Percentiles rank a stretch among this genome's conserved stretches.
phyloP scores from a whole-genome alignment of 1,139 yeast species.

The Yamadazyma epiphylla region DNA sequence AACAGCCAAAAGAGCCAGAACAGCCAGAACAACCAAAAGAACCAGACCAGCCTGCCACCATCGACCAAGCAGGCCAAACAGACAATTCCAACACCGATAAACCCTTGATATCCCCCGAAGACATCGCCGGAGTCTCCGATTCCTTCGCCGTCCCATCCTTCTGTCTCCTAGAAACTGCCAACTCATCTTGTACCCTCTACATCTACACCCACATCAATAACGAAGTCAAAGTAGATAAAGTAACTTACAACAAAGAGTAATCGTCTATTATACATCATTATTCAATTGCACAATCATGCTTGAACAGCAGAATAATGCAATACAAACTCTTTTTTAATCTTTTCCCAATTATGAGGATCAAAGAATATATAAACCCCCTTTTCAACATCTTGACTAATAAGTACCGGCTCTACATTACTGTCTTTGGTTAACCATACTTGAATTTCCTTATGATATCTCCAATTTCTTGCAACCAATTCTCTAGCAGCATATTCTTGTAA shows the following conservation, averaged over 20 bases:
- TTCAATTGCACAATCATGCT: constrained; percentile 19
- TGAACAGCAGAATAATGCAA: constrained; percentile 59
- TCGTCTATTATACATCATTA: neutral
- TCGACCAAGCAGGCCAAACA: constrained; percentile 8
- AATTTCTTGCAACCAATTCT: constrained; percentile 83
- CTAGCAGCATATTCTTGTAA: constrained; percentile 92
- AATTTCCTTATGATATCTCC: constrained; percentile 95
- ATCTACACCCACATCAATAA: constrained; percentile 78
- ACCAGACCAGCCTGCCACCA: constrained; percentile 7
- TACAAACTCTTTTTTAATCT: constrained; percentile 79
- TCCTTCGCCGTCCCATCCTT: constrained; percentile 79
- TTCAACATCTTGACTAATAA: constrained; percentile 82
- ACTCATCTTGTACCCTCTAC: constrained; percentile 71
- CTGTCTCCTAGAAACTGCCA: constrained; percentile 81
- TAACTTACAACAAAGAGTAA: constrained; percentile 67
- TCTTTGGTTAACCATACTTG: constrained; percentile 97
- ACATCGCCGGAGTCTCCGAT: constrained; percentile 1
- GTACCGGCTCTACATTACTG: constrained; percentile 83
- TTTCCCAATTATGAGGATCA: constrained; percentile 96
- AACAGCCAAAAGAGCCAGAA: constrained; percentile 11
- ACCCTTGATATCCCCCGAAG: constrained; percentile 4
- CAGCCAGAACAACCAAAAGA: constrained; percentile 5
- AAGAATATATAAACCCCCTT: constrained; percentile 94
- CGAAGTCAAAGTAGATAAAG: constrained; percentile 90
- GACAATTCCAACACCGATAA: constrained; percentile 12